These are phyloP conservation scores for Cladophialophora carrionii DNA, from an alignment of 2,329 filamentous ascomycete genomes.

Conservation along the genomic window DNA sequence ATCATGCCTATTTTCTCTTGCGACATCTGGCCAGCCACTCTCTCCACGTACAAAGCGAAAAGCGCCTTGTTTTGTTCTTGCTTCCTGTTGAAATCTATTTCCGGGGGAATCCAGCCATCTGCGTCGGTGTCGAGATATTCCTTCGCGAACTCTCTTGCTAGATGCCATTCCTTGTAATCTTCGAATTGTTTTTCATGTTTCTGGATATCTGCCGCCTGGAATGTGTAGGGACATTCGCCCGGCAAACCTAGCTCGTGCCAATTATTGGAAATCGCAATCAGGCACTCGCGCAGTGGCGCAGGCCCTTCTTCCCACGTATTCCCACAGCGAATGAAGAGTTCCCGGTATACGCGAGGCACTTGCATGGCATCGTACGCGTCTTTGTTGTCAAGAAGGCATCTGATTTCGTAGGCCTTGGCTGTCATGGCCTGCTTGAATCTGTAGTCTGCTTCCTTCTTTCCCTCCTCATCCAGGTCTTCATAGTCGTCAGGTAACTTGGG, in stretches of 20 bases:
- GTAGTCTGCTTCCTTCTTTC: no score
- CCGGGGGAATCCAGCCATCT: not conserved
- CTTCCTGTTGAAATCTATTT: not conserved
- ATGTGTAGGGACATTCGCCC: no score
- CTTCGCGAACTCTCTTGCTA: not conserved
- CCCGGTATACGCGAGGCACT: not conserved
- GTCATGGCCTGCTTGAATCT: no score
- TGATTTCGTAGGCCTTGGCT: not conserved
- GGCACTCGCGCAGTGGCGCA: no score
- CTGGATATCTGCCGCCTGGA: no score
- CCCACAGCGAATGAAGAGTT: not conserved
- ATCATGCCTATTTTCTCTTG: no score
- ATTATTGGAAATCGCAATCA: no score
- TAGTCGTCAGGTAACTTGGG: not conserved
- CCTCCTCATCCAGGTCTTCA: not conserved
- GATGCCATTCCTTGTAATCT: not conserved
- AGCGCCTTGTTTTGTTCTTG: not conserved
- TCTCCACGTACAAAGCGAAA: no score
- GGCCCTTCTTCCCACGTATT: not conserved
- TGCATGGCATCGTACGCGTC: not conserved
- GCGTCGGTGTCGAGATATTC: not conserved
- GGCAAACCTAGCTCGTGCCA: no score
- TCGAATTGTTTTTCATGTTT: no score
- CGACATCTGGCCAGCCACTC: no score
- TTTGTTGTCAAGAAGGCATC: not conserved